Conservation (phyloP, 257 asterid species). For the Nicotiana tomentosiformis region DNA sequence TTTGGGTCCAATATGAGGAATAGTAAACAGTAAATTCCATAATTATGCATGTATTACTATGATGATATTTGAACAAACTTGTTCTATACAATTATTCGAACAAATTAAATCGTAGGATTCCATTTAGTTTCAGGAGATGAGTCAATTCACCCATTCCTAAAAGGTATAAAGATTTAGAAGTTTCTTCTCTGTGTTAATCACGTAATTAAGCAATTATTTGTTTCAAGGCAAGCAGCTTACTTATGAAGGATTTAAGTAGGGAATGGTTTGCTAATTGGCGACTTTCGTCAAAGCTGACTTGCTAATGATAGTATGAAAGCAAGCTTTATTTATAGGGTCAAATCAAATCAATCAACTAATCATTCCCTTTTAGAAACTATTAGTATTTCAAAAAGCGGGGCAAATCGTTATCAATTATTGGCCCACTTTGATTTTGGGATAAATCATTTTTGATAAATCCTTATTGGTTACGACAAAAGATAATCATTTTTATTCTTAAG, state of each 20-base stretch:
- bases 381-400: background rate
- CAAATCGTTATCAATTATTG: background rate
- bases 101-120: background rate
- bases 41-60: background rate
- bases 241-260: background rate
- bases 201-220: background rate
- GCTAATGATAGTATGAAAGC: background rate
- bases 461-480: background rate
- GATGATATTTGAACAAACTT: background rate
- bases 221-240: background rate
- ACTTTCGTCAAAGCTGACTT: background rate
- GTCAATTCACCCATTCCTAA: background rate
- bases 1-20: background rate
- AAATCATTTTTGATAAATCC: background rate
- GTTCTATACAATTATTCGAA: background rate
- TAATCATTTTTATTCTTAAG: background rate
- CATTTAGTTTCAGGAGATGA: background rate
- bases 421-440: constrained; percentile 1
- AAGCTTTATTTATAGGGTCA: background rate
- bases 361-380: constrained; percentile 14
- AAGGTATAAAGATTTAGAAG: background rate
- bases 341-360: constrained; percentile 31
- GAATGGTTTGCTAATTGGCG: background rate
- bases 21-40: background rate
- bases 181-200: background rate